A percentile compares a stretch with the other conserved stretches of the same genome.
phyloP scores from a whole-genome alignment of 345 rosid genomes.

The Psidium guajava region DNA sequence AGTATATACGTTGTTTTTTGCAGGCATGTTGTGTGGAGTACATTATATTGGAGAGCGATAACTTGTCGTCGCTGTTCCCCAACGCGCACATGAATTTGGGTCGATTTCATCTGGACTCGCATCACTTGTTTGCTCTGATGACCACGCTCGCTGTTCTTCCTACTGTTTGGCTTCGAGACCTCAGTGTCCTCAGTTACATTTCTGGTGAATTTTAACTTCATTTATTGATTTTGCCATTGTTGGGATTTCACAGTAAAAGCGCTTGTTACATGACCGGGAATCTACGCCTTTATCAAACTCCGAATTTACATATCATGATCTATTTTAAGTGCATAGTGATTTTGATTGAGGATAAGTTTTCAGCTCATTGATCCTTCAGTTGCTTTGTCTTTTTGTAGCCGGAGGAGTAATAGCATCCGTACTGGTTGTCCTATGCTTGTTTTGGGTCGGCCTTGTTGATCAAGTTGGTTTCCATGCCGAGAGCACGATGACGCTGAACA shows the following conservation, averaged over 20 bases:
- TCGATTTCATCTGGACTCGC: conserved; percentile 41
- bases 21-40: conserved; percentile 92
- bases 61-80: conserved; percentile 78
- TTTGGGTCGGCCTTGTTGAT: conserved; percentile 84
- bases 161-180: conserved; percentile 89
- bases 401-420: conserved; percentile 95
- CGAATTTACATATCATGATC: background rate
- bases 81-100: conserved; percentile 56
- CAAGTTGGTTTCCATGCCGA: conserved; percentile 54
- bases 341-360: background rate
- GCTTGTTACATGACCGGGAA: background rate
- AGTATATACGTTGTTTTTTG: conserved; percentile 8
- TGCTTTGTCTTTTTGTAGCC: conserved; percentile 26
- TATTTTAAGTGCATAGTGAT: background rate
- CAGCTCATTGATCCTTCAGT: background rate
- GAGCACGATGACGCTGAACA: conserved; percentile 48
- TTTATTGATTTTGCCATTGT: background rate
- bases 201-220: conserved; percentile 38
- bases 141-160: conserved; percentile 75
- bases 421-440: conserved; percentile 69
- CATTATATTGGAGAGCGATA: conserved; percentile 83
- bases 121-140: conserved; percentile 58
- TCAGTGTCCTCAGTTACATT: conserved; percentile 71
- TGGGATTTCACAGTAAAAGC: background rate
- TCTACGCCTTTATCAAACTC: background rate